Base-by-base conservation (phyloP, 768 basidiomycete genomes). In the Nidula microcarpa region DNA sequence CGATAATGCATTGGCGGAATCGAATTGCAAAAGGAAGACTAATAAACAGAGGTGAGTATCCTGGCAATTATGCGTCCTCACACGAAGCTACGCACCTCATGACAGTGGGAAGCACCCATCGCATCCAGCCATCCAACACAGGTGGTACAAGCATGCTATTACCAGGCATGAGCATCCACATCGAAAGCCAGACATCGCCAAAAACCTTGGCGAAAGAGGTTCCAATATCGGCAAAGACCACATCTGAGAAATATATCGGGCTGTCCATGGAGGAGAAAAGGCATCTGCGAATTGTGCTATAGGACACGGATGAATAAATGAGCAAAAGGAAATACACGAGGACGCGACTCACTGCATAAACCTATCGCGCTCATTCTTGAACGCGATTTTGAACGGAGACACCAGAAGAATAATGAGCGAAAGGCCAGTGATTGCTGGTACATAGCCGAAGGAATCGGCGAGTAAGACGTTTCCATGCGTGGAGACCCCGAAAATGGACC, bases 131-230 rank as follows among this genome's bases (percentile, higher is more conserved):
- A 34, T 81, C 78, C 54, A 81, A 79, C 8, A 74, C 66, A 6
- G 93, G 86, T 43, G 84, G 77, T 14, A 73, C 67, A 16, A 91
- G 70, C 41, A 95, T 74, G 58, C 87, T 89, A 45, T 90, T 87
- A 36, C 91, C 88, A 9, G 87, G 86, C 57, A 91, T 78, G n/a
- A 98, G 76, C 86, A 95, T 94, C 64, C 80, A 85, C 14, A 87
- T 60, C 4, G 91, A 93, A 43, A 98, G 73, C 92, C 92, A 98
- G 41, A 94, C 72, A 63, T 98, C 97, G 10, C 96, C 96, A 16
- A 98, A 74, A 39, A 99, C 94, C 73, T 97, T 98, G 35, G 97
- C 95, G 63, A 91, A 96, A 2, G 95, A 98, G 1, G 97, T 99
- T 62, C 95, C 81, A 55, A 98, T 84, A 76, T 98, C 97, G 54